Evolutionary conservation across 495 filamentous ascomycete genomes (phyloP), one percentile per base, ranked within the genome.

Genomic region (Barbatosphaeria neglecta): DNA sequence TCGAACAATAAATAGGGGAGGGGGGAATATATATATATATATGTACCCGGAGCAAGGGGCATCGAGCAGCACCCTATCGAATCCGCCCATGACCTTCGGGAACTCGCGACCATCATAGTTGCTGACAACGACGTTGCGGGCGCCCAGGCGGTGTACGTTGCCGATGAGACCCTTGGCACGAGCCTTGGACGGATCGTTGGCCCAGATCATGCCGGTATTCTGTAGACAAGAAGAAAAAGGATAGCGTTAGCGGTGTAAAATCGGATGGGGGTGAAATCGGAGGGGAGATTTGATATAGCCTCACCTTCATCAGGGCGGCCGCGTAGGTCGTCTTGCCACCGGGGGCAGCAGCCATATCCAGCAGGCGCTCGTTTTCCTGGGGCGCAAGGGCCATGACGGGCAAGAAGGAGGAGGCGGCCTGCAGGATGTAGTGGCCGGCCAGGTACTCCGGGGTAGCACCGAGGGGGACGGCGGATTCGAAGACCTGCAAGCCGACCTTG

Each of bases 301-400:
- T 44, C 9, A 11, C 28, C 28, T 90, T 93, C 92, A 98, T 97
- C 51, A 98, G 65, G 0, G 93, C 92, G 13, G 92, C 86, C 57
- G 96, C 87, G 62, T 97, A 87, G 3, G 93, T 96, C 7, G 89
- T 94, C 68, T 98, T 98, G 63, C 92, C 92, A 67, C 92, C 92
- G 47, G 92, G 92, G 50, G 92, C 92, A 47, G 92, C 79, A n/a
- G 92, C 88, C 92, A 98, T 98, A 70, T 67, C 64, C 43, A 93
- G 85, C 22, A 90, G 70, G 9, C 92, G 78, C 70, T 98, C 92
- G 50, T 89, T 75, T 62, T 93, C 86, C 62, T 97, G 92, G 0
- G 92, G 93, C 13, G 85, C 87, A 15, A 98, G 75, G 2, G 93
- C 92, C 88, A 98, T 97, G 54, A 95, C 90, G 53, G 92, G 92